A percentile compares a stretch with the other conserved stretches of the same genome.
phyloP scores from a whole-genome alignment of 306 rosid genomes.

The Vigna radiata region DNA sequence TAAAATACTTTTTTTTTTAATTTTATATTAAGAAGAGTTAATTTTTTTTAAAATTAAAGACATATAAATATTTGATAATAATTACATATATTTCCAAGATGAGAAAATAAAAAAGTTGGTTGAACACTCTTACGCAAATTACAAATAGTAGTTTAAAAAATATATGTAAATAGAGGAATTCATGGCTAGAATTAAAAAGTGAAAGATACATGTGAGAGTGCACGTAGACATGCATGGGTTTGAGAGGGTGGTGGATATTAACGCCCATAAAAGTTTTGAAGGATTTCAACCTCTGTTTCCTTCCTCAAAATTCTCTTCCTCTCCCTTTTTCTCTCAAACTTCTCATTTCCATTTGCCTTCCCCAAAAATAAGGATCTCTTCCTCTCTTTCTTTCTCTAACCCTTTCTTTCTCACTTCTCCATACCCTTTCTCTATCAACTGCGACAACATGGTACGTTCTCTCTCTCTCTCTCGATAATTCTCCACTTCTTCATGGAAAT shows the following conservation, averaged over 20 bases:
- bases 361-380: slow-evolving; percentile 70
- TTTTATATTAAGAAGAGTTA: not conserved
- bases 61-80: not conserved
- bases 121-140: not conserved
- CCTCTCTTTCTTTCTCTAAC: slow-evolving; percentile 47
- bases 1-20: too few species aligned
- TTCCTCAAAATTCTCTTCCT: slow-evolving; percentile 67
- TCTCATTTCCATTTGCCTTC: slow-evolving; percentile 38
- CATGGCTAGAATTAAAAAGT: not conserved
- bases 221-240: not conserved
- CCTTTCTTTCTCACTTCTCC: slow-evolving; percentile 57
- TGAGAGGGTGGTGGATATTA: slow-evolving; percentile 21
- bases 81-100: not conserved
- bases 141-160: not conserved
- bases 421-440: slow-evolving; percentile 36
- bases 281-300: slow-evolving; percentile 64
- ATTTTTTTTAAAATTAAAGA: not conserved
- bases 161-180: too few species aligned
- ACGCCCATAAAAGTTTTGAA: slow-evolving; percentile 28
- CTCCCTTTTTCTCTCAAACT: slow-evolving; percentile 63
- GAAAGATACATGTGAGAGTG: not conserved
- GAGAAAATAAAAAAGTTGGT: not conserved
- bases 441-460: slow-evolving; percentile 70
- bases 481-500: not conserved
- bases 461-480: not conserved